Evolutionary conservation across 345 rosid species (phyloP).

Genomic region (Citropsis articulata): DNA sequence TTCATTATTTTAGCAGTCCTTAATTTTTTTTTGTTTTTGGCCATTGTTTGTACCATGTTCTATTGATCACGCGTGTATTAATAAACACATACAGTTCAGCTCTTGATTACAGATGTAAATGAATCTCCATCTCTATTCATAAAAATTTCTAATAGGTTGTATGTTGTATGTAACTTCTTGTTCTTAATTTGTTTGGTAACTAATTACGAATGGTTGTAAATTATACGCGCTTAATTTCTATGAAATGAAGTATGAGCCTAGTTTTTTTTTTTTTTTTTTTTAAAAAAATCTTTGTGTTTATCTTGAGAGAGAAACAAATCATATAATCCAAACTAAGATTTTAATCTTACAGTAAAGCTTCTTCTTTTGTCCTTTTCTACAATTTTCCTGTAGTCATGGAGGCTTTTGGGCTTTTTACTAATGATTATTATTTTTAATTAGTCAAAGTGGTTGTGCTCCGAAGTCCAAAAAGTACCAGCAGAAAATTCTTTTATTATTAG

Average conservation of each 20-base stretch:
- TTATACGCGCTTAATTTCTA: too few relatives aligned
- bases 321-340: neutral
- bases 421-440: too few relatives aligned
- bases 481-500: neutral
- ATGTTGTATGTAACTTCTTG: neutral
- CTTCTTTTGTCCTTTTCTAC: neutral
- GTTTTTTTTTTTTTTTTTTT: too few relatives aligned
- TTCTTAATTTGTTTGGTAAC: neutral
- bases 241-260: too few relatives aligned
- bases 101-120: neutral
- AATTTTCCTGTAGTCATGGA: neutral
- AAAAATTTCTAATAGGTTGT: neutral
- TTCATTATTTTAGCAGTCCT: too few relatives aligned
- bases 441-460: neutral
- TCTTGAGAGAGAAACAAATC: neutral
- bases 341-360: neutral
- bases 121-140: neutral
- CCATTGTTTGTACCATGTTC: too few relatives aligned
- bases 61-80: too few relatives aligned
- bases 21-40: too few relatives aligned
- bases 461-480: neutral
- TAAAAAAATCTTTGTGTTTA: neutral
- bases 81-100: neutral
- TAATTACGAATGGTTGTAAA: too few relatives aligned
- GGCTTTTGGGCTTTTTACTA: neutral